These are phyloP conservation scores for Gleditsia sinensis DNA, from an alignment of 306 rosid species.

Conservation along the genomic window DNA sequence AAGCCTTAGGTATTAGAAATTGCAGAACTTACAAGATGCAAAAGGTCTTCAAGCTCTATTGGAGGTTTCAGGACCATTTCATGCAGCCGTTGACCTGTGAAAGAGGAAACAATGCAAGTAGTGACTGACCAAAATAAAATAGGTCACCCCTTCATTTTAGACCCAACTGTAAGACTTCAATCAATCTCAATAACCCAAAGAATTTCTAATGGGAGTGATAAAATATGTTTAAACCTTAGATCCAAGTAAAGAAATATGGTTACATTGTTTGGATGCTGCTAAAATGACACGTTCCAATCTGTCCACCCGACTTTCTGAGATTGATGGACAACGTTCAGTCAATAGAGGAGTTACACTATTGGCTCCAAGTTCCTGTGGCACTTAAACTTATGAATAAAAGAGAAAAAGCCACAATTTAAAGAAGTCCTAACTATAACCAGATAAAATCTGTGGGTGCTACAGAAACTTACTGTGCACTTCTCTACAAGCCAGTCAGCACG, in stretches of 20 bases:
- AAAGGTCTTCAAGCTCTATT: conserved; percentile 46
- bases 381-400: conserved; percentile 28
- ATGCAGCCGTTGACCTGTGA: conserved; percentile 84
- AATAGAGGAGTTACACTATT: conserved; percentile 82
- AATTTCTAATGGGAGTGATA: conserved; percentile 12
- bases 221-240: conserved; percentile 15
- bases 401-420: neutral
- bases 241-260: conserved; percentile 15
- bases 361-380: conserved; percentile 89
- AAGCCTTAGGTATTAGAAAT: neutral
- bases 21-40: conserved; percentile 65
- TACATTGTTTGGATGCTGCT: conserved; percentile 96
- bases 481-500: conserved; percentile 97
- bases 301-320: conserved; percentile 74
- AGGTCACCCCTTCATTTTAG: neutral
- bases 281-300: conserved; percentile 82
- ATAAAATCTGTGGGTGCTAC: conserved; percentile 25
- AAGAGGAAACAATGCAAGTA: conserved; percentile 21
- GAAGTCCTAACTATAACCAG: conserved; percentile 14
- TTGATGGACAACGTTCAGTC: conserved; percentile 81
- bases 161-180: neutral
- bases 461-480: conserved; percentile 81
- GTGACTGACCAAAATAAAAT: conserved; percentile 20
- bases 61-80: conserved; percentile 80
- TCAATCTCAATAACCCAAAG: conserved; percentile 6